These are phyloP conservation scores for Rubia balearica DNA, from an alignment of 305 asterid species.

Conservation along the genomic window DNA sequence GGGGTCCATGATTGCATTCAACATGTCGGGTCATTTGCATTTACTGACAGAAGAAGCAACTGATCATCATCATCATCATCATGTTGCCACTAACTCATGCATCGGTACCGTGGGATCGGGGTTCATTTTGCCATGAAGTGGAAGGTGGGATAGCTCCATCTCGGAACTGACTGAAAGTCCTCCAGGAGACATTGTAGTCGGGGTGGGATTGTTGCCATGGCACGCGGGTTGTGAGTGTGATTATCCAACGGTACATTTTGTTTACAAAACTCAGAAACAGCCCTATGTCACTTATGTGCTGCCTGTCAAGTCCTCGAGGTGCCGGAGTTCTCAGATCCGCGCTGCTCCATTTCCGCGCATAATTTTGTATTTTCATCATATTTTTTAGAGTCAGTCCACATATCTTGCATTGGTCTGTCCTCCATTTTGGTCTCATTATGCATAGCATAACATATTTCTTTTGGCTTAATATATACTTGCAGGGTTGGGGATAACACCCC, in stretches of 20 bases:
- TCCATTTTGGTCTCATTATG: conserved; percentile 29
- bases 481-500: conserved; percentile 20
- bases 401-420: conserved; percentile 50
- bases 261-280: conserved; percentile 20
- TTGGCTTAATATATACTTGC: conserved; percentile 23
- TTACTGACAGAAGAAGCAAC: conserved; percentile 47
- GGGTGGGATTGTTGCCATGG: conserved; percentile 20
- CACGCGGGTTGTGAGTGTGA: conserved; percentile 18
- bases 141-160: conserved; percentile 18
- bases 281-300: conserved; percentile 19
- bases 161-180: conserved; percentile 24
- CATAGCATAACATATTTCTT: conserved; percentile 44
- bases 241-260: conserved; percentile 15
- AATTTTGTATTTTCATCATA: conserved; percentile 13
- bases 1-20: conserved; percentile 51
- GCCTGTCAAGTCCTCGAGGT: conserved; percentile 23
- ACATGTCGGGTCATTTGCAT: conserved; percentile 55
- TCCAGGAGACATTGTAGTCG: conserved; percentile 14
- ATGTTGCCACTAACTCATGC: conserved; percentile 72
- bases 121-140: conserved; percentile 20
- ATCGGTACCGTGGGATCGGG: conserved; percentile 50
- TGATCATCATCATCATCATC: conserved; percentile 27
- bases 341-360: not conserved
- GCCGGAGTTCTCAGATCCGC: conserved; percentile 23
- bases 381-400: conserved; percentile 35